These are phyloP conservation scores for Myxozyma monticola DNA, from an alignment of 805 yeast genomes.

Conservation along the genomic window DNA sequence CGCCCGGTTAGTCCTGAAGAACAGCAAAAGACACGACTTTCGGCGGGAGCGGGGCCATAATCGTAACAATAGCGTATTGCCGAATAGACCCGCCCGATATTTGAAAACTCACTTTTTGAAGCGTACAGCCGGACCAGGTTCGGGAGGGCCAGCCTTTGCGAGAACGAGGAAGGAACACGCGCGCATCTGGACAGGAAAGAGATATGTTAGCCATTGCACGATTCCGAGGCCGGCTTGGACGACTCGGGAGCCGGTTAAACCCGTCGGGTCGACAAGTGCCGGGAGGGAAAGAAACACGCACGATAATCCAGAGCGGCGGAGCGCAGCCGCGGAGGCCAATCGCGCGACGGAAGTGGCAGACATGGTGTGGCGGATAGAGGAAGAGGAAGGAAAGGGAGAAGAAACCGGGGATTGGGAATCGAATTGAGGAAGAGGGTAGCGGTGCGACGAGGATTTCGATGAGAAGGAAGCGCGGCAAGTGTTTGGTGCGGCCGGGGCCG, in stretches of 20 bases:
- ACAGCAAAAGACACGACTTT: background rate
- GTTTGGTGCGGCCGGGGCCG: background rate
- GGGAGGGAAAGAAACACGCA: slow-evolving; percentile 2
- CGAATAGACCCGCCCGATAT: too few species aligned
- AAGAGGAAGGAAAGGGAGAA: background rate
- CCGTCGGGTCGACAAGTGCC: too few species aligned
- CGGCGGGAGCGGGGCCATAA: background rate
- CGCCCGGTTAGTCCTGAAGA: background rate
- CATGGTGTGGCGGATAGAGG: slow-evolving; percentile 10
- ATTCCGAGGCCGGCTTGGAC: background rate
- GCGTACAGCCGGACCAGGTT: slow-evolving; percentile 40
- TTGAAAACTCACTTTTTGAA: slow-evolving; percentile 37
- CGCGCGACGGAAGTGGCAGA: slow-evolving; percentile 27
- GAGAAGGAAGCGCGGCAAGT: background rate
- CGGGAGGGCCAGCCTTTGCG: slow-evolving; percentile 32
- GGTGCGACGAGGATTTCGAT: slow-evolving; percentile 1
- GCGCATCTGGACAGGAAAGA: background rate
- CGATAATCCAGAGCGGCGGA: slow-evolving; percentile 18
- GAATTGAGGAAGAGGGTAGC: too few species aligned
- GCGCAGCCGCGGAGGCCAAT: slow-evolving; percentile 26
- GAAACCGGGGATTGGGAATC: background rate
- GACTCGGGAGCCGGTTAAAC: too few species aligned
- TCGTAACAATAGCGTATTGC: background rate
- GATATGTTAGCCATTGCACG: background rate
- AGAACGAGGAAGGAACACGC: slow-evolving; percentile 13